Conservation (phyloP, 106 monocot species). For the Xerophyta viscosa region DNA sequence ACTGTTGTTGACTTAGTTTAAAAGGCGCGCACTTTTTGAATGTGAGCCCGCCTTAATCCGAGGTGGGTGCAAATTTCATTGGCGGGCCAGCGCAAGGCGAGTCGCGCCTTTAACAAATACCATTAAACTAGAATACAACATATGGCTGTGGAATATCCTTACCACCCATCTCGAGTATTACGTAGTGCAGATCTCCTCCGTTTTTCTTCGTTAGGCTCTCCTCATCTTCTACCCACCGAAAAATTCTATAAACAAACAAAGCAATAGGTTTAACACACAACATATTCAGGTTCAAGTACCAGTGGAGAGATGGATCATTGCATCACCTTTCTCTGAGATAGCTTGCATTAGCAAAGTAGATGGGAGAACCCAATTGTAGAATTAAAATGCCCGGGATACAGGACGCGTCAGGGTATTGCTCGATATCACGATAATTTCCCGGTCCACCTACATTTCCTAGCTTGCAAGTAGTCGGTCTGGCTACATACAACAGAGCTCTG, state of each 20-base stretch:
- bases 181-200: constrained; percentile 18
- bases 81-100: too few relatives aligned
- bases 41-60: too few relatives aligned
- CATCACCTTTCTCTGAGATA: constrained; percentile 58
- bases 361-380: constrained; percentile 39
- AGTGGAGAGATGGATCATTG: too few relatives aligned
- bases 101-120: too few relatives aligned
- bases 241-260: constrained; percentile 16
- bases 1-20: too few relatives aligned
- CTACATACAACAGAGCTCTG: constrained; percentile 56
- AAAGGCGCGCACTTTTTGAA: too few relatives aligned
- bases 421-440: constrained; percentile 35
- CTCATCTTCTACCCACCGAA: constrained; percentile 50
- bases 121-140: too few relatives aligned
- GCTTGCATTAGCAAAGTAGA: constrained; percentile 47
- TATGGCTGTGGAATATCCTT: neutral
- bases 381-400: constrained; percentile 37
- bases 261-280: too few relatives aligned
- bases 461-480: constrained; percentile 66
- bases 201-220: constrained; percentile 7
- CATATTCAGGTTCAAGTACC: too few relatives aligned
- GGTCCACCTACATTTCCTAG: constrained; percentile 35
- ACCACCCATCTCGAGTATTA: constrained; percentile 55
- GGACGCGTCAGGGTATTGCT: constrained; percentile 45
- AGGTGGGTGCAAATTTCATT: too few relatives aligned